phyloP scores from a whole-genome alignment of 2,329 filamentous ascomycete genomes.

The Botrytis aclada region DNA sequence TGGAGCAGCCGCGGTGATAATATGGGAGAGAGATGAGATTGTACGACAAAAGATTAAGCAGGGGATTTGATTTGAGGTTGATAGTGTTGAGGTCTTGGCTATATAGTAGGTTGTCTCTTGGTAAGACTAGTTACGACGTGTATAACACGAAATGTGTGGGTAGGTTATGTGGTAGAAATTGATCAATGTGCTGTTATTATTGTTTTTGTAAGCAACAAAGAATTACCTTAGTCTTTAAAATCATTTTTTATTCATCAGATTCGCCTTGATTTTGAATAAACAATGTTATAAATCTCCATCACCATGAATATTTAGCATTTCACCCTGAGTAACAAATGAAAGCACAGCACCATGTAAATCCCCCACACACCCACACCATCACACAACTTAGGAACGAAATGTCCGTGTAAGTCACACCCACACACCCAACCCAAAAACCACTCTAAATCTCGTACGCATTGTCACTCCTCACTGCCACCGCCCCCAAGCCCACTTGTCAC shows the following conservation, averaged over 20 bases:
- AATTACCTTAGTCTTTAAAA: background rate
- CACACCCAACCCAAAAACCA: background rate
- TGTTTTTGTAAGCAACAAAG: background rate
- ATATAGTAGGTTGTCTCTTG: background rate
- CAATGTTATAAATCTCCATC: background rate
- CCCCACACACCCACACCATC: background rate
- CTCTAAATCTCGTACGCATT: background rate
- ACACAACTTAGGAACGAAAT: background rate
- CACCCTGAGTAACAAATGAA: background rate
- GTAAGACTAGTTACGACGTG: background rate
- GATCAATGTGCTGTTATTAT: background rate
- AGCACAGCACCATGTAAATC: background rate
- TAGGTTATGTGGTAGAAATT: background rate
- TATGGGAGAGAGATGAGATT: conserved; percentile 50
- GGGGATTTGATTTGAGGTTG: conserved; percentile 24
- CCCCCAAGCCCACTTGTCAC: background rate
- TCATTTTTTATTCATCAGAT: background rate
- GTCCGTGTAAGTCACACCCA: no score
- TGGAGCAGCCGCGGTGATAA: conserved; percentile 44
- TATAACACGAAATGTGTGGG: background rate
- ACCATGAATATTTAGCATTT: background rate
- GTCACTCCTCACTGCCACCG: conserved; percentile 3
- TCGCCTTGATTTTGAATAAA: background rate
- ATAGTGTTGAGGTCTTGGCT: conserved; percentile 9
- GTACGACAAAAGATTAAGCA: conserved; percentile 33